Conservation (phyloP, 1,284 basidiomycete species). For the Cryptococcus sp. region DNA sequence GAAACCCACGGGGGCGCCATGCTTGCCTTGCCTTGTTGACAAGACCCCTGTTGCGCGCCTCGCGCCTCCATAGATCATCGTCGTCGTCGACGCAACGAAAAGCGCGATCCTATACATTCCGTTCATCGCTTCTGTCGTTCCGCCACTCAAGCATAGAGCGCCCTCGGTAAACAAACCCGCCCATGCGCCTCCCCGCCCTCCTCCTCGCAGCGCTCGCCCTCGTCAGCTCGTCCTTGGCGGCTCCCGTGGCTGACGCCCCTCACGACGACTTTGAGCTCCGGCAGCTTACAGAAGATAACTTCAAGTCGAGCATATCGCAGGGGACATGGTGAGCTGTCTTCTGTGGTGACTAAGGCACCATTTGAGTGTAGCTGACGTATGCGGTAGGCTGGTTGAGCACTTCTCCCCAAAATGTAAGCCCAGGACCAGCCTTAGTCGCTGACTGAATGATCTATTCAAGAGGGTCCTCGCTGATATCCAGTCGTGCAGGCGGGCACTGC, state of each 20-base stretch:
- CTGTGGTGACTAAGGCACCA: no score
- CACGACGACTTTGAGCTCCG: slow-evolving; percentile 37
- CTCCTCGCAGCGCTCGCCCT: slow-evolving; percentile 2
- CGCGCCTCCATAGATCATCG: no score
- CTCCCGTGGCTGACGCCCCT: neutral
- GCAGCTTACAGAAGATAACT: slow-evolving; percentile 63
- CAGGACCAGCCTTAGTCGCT: neutral
- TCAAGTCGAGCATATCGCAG: slow-evolving; percentile 56
- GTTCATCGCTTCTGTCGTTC: no score
- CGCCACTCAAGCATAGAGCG: no score
- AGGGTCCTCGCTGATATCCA: neutral
- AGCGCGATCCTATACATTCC: no score
- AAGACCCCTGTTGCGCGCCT: no score
- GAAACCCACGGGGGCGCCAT: neutral
- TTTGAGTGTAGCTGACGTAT: neutral
- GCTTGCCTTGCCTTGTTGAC: no score
- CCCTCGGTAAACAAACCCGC: neutral
- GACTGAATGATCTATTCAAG: neutral
- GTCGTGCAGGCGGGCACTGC: slow-evolving; percentile 43
- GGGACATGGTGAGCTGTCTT: slow-evolving; percentile 65
- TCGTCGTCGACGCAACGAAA: no score
- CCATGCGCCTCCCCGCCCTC: slow-evolving; percentile 8
- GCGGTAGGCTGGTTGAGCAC: slow-evolving; percentile 49
- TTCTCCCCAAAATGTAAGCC: slow-evolving; percentile 48
- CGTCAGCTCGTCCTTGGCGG: neutral